Evolutionary conservation across 495 filamentous ascomycete genomes (phyloP).

Genomic region (Penicillium waksmanii): DNA sequence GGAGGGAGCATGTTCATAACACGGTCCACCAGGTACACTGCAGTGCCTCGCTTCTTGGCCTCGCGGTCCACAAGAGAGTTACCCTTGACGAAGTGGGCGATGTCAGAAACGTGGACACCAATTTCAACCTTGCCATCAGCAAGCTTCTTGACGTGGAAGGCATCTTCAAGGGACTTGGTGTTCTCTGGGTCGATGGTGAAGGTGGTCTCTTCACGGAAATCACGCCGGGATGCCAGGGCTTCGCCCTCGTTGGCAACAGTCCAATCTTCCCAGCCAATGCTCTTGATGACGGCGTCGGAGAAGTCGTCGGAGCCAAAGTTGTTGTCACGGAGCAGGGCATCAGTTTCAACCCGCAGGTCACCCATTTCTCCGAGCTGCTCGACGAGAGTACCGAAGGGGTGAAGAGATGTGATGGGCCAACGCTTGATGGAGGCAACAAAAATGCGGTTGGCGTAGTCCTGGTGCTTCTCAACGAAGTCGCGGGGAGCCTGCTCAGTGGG

Average conservation of each 20-base stretch:
- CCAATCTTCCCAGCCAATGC: constrained; percentile 91
- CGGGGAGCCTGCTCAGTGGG: constrained; percentile 96
- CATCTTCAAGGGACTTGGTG: constrained; percentile 83
- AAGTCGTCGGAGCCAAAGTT: constrained; percentile 98
- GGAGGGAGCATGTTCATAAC: constrained; percentile 89
- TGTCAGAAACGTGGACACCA: constrained; percentile 93
- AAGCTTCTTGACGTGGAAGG: constrained; percentile 84
- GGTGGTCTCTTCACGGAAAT: constrained; percentile 86
- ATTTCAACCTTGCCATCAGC: constrained; percentile 87
- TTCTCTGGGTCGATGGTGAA: constrained; percentile 91
- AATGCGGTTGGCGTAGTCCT: constrained; percentile 94
- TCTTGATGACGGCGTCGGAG: constrained; percentile 92
- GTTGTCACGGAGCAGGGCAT: constrained; percentile 95
- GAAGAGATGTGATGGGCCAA: constrained; percentile 99
- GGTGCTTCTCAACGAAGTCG: constrained; percentile 98
- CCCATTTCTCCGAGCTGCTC: constrained; percentile 98
- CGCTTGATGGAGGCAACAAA: constrained; percentile 99
- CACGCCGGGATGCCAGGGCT: constrained; percentile 75
- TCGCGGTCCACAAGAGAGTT: constrained; percentile 97
- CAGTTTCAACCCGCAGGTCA: constrained; percentile 93
- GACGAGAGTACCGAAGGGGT: constrained; percentile 96
- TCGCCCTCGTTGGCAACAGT: constrained; percentile 81
- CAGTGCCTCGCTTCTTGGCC: constrained; percentile 96
- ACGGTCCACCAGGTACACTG: constrained; percentile 89
- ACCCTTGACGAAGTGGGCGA: constrained; percentile 94